These are phyloP conservation scores for Amanita molliuscula DNA, from an alignment of 768 basidiomycete species.

Conservation along the genomic window DNA sequence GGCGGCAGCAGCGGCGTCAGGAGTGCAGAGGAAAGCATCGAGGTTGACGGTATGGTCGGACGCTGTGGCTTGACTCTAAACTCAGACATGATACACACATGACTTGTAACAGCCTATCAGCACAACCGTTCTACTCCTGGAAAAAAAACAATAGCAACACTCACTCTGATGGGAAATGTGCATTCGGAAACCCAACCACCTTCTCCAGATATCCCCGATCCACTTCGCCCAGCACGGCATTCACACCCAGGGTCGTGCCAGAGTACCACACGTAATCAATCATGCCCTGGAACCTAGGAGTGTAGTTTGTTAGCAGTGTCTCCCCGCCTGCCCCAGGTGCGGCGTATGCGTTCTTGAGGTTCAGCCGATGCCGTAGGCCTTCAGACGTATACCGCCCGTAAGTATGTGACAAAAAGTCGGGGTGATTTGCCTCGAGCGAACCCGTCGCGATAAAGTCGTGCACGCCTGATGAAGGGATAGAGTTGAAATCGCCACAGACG, in stretches of 20 bases:
- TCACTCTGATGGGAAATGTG: conserved; percentile 94
- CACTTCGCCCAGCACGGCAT: conserved; percentile 81
- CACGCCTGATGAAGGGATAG: conserved; percentile 74
- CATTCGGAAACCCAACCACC: conserved; percentile 93
- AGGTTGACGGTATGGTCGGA: conserved; percentile 12
- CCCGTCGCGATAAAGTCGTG: conserved; percentile 86
- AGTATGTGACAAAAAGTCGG: conserved; percentile 84
- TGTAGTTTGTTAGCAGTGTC: conserved; percentile 74
- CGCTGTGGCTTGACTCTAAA: conserved; percentile 70
- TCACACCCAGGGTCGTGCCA: conserved; percentile 59
- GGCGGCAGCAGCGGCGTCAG: background rate
- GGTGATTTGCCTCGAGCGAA: conserved; percentile 57
- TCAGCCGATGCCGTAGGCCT: conserved; percentile 71
- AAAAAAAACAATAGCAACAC: conserved; percentile 21
- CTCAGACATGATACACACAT: conserved; percentile 60
- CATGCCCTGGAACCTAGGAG: conserved; percentile 75
- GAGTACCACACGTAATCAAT: conserved; percentile 96
- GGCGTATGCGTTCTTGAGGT: conserved; percentile 80
- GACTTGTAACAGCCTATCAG: conserved; percentile 30
- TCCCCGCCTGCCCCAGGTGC: conserved; percentile 26
- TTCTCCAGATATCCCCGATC: conserved; percentile 79
- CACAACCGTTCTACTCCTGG: conserved; percentile 3
- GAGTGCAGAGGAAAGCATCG: background rate
- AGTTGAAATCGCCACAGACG: conserved; percentile 96
- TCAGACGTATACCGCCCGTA: conserved; percentile 93